Percentiles rank a stretch among this genome's conserved stretches.
These are phyloP conservation scores for Parathielavia hyrcaniae DNA, from an alignment of 495 filamentous ascomycete genomes.

Conservation along the genomic window DNA sequence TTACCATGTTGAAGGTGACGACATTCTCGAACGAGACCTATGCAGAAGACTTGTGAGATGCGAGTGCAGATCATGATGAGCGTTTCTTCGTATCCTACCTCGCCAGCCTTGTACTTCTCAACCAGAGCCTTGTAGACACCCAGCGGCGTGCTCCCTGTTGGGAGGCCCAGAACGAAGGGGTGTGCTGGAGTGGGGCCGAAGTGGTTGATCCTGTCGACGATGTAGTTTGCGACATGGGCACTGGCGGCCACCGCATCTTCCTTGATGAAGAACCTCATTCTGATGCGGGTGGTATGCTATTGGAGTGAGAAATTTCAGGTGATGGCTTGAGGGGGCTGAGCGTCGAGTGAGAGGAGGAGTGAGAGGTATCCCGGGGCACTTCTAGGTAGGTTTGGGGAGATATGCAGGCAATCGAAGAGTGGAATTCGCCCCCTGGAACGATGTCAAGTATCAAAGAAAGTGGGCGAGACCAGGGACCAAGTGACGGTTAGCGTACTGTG, in stretches of 20 bases:
- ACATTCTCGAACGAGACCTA: constrained; percentile 79
- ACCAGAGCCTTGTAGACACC: constrained; percentile 73
- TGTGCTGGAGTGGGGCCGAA: constrained; percentile 63
- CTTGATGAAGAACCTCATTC: constrained; percentile 79
- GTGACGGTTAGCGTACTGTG: background rate
- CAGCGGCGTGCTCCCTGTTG: constrained; percentile 74
- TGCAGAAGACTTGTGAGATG: constrained; percentile 5
- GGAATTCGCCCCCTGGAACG: background rate
- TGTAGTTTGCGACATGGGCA: constrained; percentile 74
- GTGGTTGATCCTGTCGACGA: constrained; percentile 68
- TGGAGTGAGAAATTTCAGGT: background rate
- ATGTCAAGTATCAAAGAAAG: background rate
- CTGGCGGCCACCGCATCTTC: constrained; percentile 61
- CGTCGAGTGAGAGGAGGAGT: background rate
- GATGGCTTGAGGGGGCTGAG: background rate
- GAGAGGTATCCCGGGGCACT: background rate
- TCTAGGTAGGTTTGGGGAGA: background rate
- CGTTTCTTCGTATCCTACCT: constrained; percentile 30
- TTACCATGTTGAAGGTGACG: constrained; percentile 87
- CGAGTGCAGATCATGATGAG: background rate
- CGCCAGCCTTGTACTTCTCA: constrained; percentile 64
- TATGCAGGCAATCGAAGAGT: background rate
- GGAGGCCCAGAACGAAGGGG: constrained; percentile 78
- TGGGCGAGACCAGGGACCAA: background rate
- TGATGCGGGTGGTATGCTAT: constrained; percentile 11